Evolutionary conservation across 2,329 filamentous ascomycete species (phyloP).

Genomic region (Penicillium sp.): DNA sequence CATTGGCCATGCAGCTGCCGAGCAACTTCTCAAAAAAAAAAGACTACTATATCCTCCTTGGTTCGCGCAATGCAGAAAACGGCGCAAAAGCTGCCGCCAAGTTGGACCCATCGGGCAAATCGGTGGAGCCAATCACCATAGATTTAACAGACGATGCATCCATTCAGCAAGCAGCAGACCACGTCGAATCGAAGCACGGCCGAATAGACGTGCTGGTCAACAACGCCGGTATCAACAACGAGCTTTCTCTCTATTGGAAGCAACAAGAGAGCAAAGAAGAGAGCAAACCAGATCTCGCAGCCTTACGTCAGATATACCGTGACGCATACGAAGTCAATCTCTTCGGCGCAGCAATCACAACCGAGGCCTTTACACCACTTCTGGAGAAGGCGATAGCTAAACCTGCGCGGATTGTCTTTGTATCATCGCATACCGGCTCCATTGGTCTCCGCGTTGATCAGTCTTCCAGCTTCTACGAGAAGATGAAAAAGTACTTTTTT

Average conservation of each 20-base stretch:
- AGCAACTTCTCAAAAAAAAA: conserved; percentile 10
- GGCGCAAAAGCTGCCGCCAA: conserved; percentile 20
- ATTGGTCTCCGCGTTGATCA: conserved; percentile 19
- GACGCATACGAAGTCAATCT: conserved; percentile 30
- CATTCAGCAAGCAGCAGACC: conserved; percentile 56
- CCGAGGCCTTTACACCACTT: conserved; percentile 27
- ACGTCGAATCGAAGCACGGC: conserved; percentile 55
- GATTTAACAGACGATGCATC: conserved; percentile 53
- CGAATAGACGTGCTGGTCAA: conserved; percentile 30
- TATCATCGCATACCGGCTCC: conserved; percentile 26
- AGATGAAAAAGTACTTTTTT: too few species aligned
- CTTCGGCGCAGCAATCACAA: conserved; percentile 26
- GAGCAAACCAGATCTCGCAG: background rate
- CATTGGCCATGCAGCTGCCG: conserved; percentile 11
- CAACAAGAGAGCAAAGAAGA: conserved; percentile 1
- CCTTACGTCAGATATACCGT: conserved; percentile 13
- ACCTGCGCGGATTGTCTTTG: conserved; percentile 27
- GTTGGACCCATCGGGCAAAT: conserved; percentile 8
- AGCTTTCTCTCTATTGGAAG: conserved; percentile 4
- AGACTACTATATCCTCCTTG: conserved; percentile 12
- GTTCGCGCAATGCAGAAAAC: conserved; percentile 11
- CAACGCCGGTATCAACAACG: conserved; percentile 24
- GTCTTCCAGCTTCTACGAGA: conserved; percentile 11
- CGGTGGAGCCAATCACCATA: conserved; percentile 30
- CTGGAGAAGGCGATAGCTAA: conserved; percentile 23